These are phyloP conservation scores for Boletellus emodensis DNA, from an alignment of 768 basidiomycete species.

Conservation along the genomic window DNA sequence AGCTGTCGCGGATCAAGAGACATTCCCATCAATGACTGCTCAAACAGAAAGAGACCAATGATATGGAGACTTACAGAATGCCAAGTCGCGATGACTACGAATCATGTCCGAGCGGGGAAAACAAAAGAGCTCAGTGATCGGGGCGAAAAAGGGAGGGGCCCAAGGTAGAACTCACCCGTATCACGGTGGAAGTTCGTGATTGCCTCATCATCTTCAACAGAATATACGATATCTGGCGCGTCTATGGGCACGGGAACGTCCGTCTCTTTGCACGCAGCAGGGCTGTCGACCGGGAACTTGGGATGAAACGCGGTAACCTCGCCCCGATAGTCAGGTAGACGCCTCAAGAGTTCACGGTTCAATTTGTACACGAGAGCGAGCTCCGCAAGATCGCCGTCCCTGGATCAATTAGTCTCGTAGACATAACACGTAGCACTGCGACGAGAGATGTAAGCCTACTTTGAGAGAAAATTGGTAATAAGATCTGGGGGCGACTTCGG, in stretches of 20 bases:
- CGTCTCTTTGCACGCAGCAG: constrained; percentile 20
- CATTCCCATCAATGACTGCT: too few relatives aligned
- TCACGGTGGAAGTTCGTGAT: constrained; percentile 25
- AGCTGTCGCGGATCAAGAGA: too few relatives aligned
- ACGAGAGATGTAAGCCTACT: constrained; percentile 29
- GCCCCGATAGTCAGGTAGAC: constrained; percentile 37
- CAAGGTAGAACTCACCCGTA: background rate
- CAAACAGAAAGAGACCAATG: too few relatives aligned
- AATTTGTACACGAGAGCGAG: constrained; percentile 53
- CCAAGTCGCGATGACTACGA: background rate
- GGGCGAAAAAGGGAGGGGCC: background rate
- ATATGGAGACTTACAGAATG: background rate
- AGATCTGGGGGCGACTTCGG: constrained; percentile 40
- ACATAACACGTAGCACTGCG: too few relatives aligned
- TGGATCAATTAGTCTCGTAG: background rate
- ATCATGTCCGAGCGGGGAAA: background rate
- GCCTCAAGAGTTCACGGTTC: constrained; percentile 47
- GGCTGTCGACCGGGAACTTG: constrained; percentile 24
- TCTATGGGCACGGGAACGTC: constrained; percentile 18
- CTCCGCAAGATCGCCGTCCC: constrained; percentile 37
- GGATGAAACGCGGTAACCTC: constrained; percentile 15
- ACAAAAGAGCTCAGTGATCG: too few relatives aligned
- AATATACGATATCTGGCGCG: constrained; percentile 30
- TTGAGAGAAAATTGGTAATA: constrained; percentile 40
- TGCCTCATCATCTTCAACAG: constrained; percentile 31